Evolutionary conservation across 2,329 filamentous ascomycete species (phyloP).

Genomic region (Podosphaera leucotricha): DNA sequence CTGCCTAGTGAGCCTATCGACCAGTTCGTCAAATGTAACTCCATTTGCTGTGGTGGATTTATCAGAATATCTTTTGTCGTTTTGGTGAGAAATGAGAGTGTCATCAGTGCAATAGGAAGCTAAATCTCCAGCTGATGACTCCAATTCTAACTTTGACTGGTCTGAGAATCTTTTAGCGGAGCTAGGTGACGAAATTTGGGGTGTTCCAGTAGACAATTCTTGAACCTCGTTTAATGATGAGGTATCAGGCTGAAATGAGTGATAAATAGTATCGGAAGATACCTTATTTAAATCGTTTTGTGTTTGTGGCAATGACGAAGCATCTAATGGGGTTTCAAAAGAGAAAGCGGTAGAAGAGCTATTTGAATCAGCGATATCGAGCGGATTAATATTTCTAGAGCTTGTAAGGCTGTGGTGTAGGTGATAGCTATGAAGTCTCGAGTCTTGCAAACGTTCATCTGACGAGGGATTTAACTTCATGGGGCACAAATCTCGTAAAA

Average conservation of each 20-base stretch:
- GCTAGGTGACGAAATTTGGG: slow-evolving; percentile 6
- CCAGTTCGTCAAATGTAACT: slow-evolving; percentile 43
- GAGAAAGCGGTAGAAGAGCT: slow-evolving; percentile 11
- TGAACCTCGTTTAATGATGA: slow-evolving; percentile 2
- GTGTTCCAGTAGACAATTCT: slow-evolving; percentile 1
- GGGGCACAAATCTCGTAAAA: not conserved
- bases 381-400: slow-evolving; percentile 41
- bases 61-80: slow-evolving; percentile 36
- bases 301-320: not conserved
- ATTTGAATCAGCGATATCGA: slow-evolving; percentile 26
- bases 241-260: slow-evolving; percentile 13
- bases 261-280: slow-evolving; percentile 14
- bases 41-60: slow-evolving; percentile 27
- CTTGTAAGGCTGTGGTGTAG: slow-evolving; percentile 48
- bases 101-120: slow-evolving; percentile 42
- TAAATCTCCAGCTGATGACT: slow-evolving; percentile 47
- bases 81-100: slow-evolving; percentile 40
- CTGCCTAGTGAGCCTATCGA: slow-evolving; percentile 65
- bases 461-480: slow-evolving; percentile 33
- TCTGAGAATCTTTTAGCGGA: slow-evolving; percentile 6
- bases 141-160: slow-evolving; percentile 18
- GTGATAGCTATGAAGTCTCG: slow-evolving; percentile 30
- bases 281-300: slow-evolving; percentile 13
- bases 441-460: slow-evolving; percentile 7
- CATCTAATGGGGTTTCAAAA: not conserved